Evolutionary conservation across 768 basidiomycete species (phyloP).

Genomic region (Pholiota microspora): DNA sequence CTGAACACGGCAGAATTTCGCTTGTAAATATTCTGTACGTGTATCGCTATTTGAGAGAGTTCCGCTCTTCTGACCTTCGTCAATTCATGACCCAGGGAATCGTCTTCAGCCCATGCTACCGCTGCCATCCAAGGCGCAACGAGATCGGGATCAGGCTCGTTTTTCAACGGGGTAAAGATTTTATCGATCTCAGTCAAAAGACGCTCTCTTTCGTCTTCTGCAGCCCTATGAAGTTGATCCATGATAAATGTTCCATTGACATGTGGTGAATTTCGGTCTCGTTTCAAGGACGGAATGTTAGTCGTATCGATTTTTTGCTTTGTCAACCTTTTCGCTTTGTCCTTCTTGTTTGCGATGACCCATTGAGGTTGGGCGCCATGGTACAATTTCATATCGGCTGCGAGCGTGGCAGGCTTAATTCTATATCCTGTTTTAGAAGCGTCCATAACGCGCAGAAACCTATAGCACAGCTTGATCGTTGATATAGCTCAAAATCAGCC

Average conservation of each 20-base stretch:
- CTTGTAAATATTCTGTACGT: slow-evolving; percentile 15
- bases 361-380: slow-evolving; percentile 19
- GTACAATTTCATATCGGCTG: slow-evolving; percentile 16
- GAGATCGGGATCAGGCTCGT: slow-evolving; percentile 26
- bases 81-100: neutral
- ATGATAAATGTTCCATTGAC: slow-evolving; percentile 36
- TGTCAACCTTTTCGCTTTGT: slow-evolving; percentile 12
- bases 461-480: slow-evolving; percentile 11
- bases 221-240: slow-evolving; percentile 33
- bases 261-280: slow-evolving; percentile 14
- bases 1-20: slow-evolving; percentile 5
- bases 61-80: slow-evolving; percentile 14
- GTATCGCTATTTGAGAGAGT: slow-evolving; percentile 16
- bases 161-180: slow-evolving; percentile 18
- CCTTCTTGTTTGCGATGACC: slow-evolving; percentile 17
- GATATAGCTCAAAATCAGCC: neutral
- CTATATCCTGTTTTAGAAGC: slow-evolving; percentile 56
- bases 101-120: slow-evolving; percentile 14
- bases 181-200: slow-evolving; percentile 26
- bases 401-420: slow-evolving; percentile 32
- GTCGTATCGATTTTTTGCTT: slow-evolving; percentile 1
- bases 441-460: slow-evolving; percentile 55
- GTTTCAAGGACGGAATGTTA: slow-evolving; percentile 23
- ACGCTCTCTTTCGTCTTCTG: slow-evolving; percentile 19
- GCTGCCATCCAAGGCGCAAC: slow-evolving; percentile 22